These are phyloP conservation scores for Trichoderma pleuroti DNA, from an alignment of 2,329 filamentous ascomycete species.

Conservation along the genomic window DNA sequence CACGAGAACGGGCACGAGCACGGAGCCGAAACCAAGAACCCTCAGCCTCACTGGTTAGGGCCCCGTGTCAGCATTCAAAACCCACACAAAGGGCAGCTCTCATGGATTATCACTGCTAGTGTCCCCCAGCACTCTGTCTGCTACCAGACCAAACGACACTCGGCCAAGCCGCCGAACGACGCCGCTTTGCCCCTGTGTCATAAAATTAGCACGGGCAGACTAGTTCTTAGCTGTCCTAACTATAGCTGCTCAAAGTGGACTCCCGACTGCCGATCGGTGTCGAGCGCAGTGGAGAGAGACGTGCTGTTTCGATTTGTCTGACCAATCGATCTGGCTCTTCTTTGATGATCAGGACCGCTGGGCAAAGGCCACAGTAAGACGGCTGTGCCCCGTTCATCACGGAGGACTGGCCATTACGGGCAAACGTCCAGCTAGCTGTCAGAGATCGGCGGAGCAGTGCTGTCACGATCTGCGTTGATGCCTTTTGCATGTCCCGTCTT, in stretches of 20 bases:
- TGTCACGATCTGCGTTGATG: not conserved
- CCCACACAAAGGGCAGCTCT: not conserved
- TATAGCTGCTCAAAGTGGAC: not conserved
- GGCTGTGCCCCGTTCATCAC: conserved; percentile 1
- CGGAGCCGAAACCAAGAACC: not conserved
- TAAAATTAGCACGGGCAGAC: not conserved
- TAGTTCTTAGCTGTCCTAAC: conserved; percentile 6
- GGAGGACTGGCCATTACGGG: not conserved
- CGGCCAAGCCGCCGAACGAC: not conserved
- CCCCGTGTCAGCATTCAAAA: conserved; percentile 2
- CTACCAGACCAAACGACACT: not conserved
- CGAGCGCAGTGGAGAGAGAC: not conserved
- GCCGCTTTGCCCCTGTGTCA: not conserved
- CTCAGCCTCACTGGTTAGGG: not conserved
- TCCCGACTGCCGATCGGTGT: conserved; percentile 2
- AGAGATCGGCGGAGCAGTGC: conserved; percentile 5
- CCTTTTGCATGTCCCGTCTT: not conserved
- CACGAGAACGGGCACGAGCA: not conserved
- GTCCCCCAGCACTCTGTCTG: not conserved
- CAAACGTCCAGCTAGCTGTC: not conserved
- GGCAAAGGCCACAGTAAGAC: not conserved
- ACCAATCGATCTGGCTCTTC: not conserved
- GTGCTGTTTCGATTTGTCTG: not conserved
- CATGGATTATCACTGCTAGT: not conserved
- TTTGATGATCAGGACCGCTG: not conserved